A percentile compares a stretch with the other conserved stretches of the same genome.
Conservation (phyloP, 805 yeast genomes). For the Starmerella bombicola region DNA sequence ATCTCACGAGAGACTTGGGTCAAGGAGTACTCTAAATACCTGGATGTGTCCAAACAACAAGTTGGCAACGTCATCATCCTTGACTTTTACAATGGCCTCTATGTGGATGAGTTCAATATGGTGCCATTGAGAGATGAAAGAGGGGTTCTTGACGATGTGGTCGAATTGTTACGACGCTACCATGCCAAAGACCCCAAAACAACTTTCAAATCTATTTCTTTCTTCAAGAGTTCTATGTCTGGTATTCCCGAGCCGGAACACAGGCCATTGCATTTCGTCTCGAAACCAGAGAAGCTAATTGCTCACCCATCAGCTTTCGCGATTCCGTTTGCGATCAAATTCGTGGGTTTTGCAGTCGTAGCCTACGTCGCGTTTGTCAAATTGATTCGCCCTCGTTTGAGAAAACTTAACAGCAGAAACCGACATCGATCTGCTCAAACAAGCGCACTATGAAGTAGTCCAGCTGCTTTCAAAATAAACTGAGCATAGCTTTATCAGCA, state of each 20-base stretch:
- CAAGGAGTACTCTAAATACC: conserved; percentile 7
- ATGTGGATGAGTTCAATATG: conserved; percentile 15
- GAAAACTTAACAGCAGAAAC: not conserved
- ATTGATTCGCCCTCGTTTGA: conserved; percentile 2
- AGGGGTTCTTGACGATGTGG: conserved; percentile 9
- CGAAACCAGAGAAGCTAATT: not conserved
- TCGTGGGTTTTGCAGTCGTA: not conserved
- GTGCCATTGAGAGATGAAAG: conserved; percentile 10
- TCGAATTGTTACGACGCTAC: conserved; percentile 10
- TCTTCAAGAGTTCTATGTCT: conserved; percentile 7
- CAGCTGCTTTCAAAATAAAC: no score
- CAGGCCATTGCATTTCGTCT: conserved; percentile 12
- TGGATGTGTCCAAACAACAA: conserved; percentile 8
- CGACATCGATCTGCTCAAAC: not conserved
- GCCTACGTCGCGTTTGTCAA: conserved; percentile 6
- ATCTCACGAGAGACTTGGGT: conserved; percentile 13
- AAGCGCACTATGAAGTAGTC: no score
- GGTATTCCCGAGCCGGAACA: conserved; percentile 6
- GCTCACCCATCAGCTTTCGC: not conserved
- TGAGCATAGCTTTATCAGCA: no score
- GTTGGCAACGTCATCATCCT: conserved; percentile 17
- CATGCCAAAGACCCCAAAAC: conserved; percentile 8
- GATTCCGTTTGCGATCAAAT: not conserved
- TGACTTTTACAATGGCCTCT: conserved; percentile 18
- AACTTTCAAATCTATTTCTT: conserved; percentile 6